Evolutionary conservation across 2,329 filamentous ascomycete species (phyloP), one percentile per base, ranked within the genome.

Genomic region (Dactylellina cionopaga): DNA sequence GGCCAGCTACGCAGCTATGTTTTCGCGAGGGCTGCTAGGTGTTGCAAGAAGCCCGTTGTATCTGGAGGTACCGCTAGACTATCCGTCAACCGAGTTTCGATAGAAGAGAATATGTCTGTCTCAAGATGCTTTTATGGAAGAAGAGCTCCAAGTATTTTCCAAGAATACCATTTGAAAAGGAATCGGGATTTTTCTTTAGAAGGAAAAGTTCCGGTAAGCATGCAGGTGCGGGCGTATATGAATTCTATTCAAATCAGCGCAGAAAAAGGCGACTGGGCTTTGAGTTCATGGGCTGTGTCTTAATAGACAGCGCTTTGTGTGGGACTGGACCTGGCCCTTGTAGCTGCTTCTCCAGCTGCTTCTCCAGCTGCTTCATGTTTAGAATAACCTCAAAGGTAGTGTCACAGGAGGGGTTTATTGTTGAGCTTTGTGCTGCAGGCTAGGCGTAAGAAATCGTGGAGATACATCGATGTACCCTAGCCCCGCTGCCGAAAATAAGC

Each of bases 401-500:
- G 24, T 41, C 43, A 63, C 58, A 63, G 44, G 7, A 51, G 35
- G 31, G 51, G 6, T 47, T 22, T 19, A 24, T 19, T 24, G 43
- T 5, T 7, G 24, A 33, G 33, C 11, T 39, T 35, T 31, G 43
- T 47, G 13, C 19, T 63, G 17, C 35, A 63, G 35, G 25, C 46
- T 27, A 54, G 35, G 24, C 39, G 35, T 13, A 33, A 24, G 11
- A 15, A 19, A 37, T 2, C 41, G 39, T 29, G 37, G 27, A 25
- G 39, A 37, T 65, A 65, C 60, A 65, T 47, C 47, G 10, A 47
- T 15, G 19, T 22, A 39, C 25, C 41, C 41, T 29, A 27, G 13
- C 17, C 44, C 24, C 7, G 37, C 31, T 64, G 41, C 62, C 51
- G 62, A 66, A 55, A 56, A 66, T 66, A 66, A 58, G 44, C 63